Evolutionary conservation across 108 stramenopile species (phyloP).

Genomic region (Seminavis robusta): DNA sequence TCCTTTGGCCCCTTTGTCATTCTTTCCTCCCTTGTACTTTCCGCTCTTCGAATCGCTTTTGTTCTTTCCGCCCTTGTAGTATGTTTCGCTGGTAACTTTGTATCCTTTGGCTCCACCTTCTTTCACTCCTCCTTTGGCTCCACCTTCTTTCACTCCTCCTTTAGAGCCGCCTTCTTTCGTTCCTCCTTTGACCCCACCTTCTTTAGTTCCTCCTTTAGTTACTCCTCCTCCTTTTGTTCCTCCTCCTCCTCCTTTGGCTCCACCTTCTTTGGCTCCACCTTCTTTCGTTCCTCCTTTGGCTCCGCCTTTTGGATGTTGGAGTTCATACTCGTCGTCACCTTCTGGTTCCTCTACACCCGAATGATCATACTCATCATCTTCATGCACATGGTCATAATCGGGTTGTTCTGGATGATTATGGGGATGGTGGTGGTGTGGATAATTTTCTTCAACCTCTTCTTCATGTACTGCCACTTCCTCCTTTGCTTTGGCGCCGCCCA

Average conservation of each 20-base stretch:
- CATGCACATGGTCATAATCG: no score
- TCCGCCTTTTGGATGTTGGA: neutral
- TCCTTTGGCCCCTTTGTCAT: neutral
- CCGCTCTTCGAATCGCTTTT: neutral
- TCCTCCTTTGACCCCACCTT: neutral
- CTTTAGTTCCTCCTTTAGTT: neutral
- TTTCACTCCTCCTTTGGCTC: neutral
- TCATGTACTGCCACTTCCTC: no score
- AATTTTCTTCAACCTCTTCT: no score
- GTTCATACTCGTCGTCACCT: no score
- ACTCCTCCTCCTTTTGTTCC: neutral
- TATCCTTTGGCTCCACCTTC: neutral
- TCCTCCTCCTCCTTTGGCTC: neutral
- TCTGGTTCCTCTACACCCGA: no score
- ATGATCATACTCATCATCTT: no score
- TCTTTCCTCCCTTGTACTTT: neutral
- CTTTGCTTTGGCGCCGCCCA: no score
- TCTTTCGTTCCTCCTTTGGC: neutral
- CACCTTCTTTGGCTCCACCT: neutral
- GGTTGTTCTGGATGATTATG: no score
- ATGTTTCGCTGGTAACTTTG: neutral
- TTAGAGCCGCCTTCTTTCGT: neutral
- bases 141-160: neutral
- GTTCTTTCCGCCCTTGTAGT: neutral
- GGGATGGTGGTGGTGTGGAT: no score